Percentiles rank a stretch among this genome's conserved stretches.
Conservation (phyloP, 768 basidiomycete genomes). For the Leucosporidium yakuticum region DNA sequence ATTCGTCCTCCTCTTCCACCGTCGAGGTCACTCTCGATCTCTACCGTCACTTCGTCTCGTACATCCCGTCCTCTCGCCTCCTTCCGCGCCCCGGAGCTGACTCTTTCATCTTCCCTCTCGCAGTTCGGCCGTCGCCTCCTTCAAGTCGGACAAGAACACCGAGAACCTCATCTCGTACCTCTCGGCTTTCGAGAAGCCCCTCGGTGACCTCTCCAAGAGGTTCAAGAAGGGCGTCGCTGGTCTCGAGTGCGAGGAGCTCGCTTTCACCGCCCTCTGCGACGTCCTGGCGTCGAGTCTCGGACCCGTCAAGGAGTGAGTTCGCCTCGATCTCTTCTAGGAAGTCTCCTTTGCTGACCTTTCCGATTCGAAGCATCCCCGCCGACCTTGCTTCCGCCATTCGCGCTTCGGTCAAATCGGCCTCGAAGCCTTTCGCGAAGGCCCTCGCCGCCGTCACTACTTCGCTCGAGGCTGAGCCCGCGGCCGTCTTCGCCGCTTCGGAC, state of each 20-base stretch:
- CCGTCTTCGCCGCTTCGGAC: background rate
- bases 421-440: slow-evolving; percentile 11
- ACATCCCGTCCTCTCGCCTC: background rate
- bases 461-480: background rate
- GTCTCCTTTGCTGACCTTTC: background rate
- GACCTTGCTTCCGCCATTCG: background rate
- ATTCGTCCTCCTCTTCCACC: background rate
- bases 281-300: background rate
- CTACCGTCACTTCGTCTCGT: slow-evolving; percentile 16
- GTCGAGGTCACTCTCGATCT: slow-evolving; percentile 3
- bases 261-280: slow-evolving; percentile 16
- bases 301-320: background rate
- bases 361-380: background rate
- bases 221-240: slow-evolving; percentile 6
- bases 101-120: background rate
- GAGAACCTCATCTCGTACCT: slow-evolving; percentile 8
- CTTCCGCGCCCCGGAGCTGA: background rate
- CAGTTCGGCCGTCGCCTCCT: slow-evolving; percentile 11
- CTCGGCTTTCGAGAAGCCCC: slow-evolving; percentile 12
- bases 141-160: slow-evolving; percentile 4
- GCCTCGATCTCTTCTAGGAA: fast-evolving
- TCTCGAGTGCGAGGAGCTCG: slow-evolving; percentile 16
- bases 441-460: background rate
- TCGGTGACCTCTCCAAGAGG: slow-evolving; percentile 12
- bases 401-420: background rate